These are phyloP conservation scores for Trametes elegans DNA, from an alignment of 768 basidiomycete genomes.

Conservation along the genomic window DNA sequence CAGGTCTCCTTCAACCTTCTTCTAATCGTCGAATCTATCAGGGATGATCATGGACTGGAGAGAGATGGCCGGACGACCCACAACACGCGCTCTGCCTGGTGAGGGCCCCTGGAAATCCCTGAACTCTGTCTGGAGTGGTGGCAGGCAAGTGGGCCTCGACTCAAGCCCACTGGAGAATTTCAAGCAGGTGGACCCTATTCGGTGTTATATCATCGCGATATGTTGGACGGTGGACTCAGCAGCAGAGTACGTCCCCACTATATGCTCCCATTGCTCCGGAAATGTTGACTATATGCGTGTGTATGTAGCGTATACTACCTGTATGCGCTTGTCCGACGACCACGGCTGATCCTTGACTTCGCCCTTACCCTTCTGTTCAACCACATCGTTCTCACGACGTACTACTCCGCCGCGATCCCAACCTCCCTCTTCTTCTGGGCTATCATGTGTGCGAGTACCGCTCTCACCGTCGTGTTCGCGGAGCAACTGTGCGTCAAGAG, in stretches of 20 bases:
- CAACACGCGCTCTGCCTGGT: slow-evolving; percentile 63
- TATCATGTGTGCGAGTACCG: slow-evolving; percentile 66
- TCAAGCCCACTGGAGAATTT: slow-evolving; percentile 51
- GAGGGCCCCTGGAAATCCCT: slow-evolving; percentile 65
- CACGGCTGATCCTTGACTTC: slow-evolving; percentile 94
- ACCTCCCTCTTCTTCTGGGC: slow-evolving; percentile 94
- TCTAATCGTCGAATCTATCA: slow-evolving; percentile 22
- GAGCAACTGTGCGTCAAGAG: slow-evolving; percentile 91
- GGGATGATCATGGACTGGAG: slow-evolving; percentile 98
- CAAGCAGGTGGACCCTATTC: slow-evolving; percentile 68
- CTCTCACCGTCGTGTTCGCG: slow-evolving; percentile 73
- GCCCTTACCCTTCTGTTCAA: slow-evolving; percentile 86
- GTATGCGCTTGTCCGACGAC: slow-evolving; percentile 84
- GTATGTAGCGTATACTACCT: slow-evolving; percentile 79
- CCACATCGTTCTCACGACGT: slow-evolving; percentile 91
- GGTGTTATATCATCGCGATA: slow-evolving; percentile 89
- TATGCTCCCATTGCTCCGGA: not conserved
- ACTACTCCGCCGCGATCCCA: slow-evolving; percentile 80
- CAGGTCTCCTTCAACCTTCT: not conserved
- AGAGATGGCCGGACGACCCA: slow-evolving; percentile 86
- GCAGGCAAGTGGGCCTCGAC: slow-evolving; percentile 67
- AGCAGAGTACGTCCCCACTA: slow-evolving; percentile 72
- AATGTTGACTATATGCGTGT: slow-evolving; percentile 29
- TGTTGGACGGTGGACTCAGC: slow-evolving; percentile 83
- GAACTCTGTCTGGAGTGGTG: slow-evolving; percentile 78